phyloP scores from a whole-genome alignment of 169 alveolate species.

The Babesia bovis region DNA sequence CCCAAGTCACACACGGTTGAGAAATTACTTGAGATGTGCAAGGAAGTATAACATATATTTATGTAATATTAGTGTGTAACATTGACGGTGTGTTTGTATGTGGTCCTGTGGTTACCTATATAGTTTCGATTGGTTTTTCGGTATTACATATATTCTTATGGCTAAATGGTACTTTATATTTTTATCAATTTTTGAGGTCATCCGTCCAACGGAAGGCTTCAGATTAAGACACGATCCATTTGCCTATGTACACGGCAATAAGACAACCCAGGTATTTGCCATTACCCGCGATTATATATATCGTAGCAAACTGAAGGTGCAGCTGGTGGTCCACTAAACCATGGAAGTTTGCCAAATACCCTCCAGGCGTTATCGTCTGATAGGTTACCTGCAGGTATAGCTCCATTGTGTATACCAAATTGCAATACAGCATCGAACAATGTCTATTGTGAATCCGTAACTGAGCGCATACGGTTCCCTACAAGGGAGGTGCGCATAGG shows the following conservation, averaged over 20 bases:
- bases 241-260: background rate
- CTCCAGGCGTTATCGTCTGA: conserved; percentile 5
- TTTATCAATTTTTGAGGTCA: background rate
- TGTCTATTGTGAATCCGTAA: conserved; percentile 72
- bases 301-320: background rate
- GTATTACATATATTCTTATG: conserved; percentile 10
- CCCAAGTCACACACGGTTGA: conserved; percentile 67
- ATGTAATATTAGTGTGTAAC: conserved; percentile 8
- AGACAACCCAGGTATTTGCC: background rate
- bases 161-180: background rate
- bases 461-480: conserved; percentile 67
- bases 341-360: conserved; percentile 3
- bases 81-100: background rate
- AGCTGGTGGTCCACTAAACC: background rate
- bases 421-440: conserved; percentile 15
- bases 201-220: background rate
- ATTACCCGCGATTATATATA: background rate
- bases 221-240: background rate
- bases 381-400: background rate
- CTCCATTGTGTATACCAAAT: background rate
- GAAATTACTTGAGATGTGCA: conserved; percentile 26
- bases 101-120: background rate
- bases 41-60: background rate
- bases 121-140: background rate
- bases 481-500: conserved; percentile 75